phyloP scores from a whole-genome alignment of 306 rosid species.

The Medicago ruthenica region DNA sequence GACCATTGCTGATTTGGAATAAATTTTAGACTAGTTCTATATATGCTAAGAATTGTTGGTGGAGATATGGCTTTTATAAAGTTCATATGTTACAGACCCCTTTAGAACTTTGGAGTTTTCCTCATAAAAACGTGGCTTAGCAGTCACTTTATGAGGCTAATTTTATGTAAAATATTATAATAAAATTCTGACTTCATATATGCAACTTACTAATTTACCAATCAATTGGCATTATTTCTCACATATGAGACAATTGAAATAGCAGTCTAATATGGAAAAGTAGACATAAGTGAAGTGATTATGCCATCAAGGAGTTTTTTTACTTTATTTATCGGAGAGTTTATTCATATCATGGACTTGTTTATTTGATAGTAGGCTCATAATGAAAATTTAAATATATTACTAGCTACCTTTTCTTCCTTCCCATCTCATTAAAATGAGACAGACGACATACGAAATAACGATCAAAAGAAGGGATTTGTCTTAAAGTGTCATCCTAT shows the following conservation, averaged over 20 bases:
- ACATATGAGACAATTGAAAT: background rate
- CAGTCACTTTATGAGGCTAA: background rate
- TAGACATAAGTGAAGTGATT: background rate
- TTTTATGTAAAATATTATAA: background rate
- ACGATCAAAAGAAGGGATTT: no score
- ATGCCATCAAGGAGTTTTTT: no score
- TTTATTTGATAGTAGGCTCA: no score
- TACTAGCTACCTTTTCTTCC: no score
- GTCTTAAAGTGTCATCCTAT: no score
- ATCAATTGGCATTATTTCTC: slow-evolving; percentile 7
- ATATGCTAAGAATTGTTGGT: background rate
- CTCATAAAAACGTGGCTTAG: slow-evolving; percentile 26
- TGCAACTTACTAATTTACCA: slow-evolving; percentile 11
- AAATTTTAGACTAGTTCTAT: background rate
- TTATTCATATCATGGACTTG: no score
- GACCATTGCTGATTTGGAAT: slow-evolving; percentile 3
- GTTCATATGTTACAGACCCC: background rate
- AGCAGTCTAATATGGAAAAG: background rate
- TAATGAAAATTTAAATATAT: no score
- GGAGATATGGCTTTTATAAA: slow-evolving; percentile 21
- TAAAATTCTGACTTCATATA: background rate
- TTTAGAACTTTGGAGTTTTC: background rate
- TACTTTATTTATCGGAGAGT: no score
- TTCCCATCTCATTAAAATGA: no score
- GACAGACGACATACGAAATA: no score